Evolutionary conservation across 2,329 filamentous ascomycete species (phyloP).

Genomic region (Akanthomyces uredinophilus): DNA sequence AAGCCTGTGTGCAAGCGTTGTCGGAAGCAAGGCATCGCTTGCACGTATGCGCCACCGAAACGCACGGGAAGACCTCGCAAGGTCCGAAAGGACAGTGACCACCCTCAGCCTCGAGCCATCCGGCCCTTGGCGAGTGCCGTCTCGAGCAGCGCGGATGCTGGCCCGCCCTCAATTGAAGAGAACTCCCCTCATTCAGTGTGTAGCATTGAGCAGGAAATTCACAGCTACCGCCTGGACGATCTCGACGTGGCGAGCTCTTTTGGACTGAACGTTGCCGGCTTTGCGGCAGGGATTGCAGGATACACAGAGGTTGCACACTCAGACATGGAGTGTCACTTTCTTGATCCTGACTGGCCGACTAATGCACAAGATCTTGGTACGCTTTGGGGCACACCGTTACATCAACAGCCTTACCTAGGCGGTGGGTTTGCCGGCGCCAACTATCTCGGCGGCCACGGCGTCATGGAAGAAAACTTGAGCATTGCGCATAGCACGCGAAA

Average conservation of each 20-base stretch:
- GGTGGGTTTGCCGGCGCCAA: neutral
- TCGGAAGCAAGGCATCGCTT: neutral
- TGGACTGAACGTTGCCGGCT: neutral
- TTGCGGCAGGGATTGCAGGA: neutral
- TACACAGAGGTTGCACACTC: neutral
- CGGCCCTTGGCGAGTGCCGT: neutral
- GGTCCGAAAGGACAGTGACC: neutral
- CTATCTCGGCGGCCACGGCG: neutral
- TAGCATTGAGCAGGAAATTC: neutral
- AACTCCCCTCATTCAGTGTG: neutral
- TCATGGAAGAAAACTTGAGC: neutral
- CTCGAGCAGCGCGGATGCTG: neutral
- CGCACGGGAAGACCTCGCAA: conserved; percentile 1
- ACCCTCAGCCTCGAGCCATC: neutral
- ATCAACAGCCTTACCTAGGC: neutral
- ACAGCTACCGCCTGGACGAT: neutral
- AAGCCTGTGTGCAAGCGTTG: conserved; percentile 1
- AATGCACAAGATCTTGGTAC: neutral
- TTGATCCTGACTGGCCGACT: neutral
- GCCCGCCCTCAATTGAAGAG: neutral
- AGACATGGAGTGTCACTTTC: neutral
- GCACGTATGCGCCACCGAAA: neutral
- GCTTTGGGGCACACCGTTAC: neutral
- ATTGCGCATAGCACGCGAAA: neutral
- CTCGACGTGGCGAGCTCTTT: neutral